Evolutionary conservation across 2,329 filamentous ascomycete genomes (phyloP).

Genomic region (Venturia carpophila): DNA sequence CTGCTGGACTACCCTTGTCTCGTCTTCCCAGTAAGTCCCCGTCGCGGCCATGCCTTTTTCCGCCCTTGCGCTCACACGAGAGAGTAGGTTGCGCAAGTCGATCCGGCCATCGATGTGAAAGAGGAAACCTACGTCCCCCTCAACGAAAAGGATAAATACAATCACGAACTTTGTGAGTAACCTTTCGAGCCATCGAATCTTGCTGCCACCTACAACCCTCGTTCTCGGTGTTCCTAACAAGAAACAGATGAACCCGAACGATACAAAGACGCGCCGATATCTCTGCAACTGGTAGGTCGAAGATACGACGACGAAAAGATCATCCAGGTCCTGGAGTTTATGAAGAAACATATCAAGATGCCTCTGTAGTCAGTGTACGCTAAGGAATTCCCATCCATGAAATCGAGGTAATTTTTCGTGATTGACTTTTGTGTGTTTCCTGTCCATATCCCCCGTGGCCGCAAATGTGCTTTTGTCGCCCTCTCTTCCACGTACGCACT

Average conservation of each 20-base stretch:
- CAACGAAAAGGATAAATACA: constrained; percentile 42
- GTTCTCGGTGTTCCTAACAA: too few relatives aligned
- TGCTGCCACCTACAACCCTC: too few relatives aligned
- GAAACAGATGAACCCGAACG: constrained; percentile 36
- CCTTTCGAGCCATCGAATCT: constrained; percentile 2
- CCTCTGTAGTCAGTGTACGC: constrained; percentile 8
- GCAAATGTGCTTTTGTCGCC: too few relatives aligned
- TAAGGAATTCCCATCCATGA: too few relatives aligned
- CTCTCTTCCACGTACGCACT: too few relatives aligned
- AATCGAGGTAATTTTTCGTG: too few relatives aligned
- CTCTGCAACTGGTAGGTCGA: constrained; percentile 47
- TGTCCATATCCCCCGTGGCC: too few relatives aligned
- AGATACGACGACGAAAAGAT: constrained; percentile 50
- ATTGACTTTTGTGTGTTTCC: too few relatives aligned
- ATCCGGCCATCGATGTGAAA: constrained; percentile 35
- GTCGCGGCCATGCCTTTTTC: neutral
- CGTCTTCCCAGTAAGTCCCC: constrained; percentile 49
- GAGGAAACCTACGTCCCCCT: constrained; percentile 32
- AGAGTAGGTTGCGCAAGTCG: constrained; percentile 30
- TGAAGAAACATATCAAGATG: constrained; percentile 23
- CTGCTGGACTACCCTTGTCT: constrained; percentile 57
- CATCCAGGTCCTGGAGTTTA: constrained; percentile 32
- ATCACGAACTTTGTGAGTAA: constrained; percentile 38
- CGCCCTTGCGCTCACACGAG: neutral
- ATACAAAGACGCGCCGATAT: constrained; percentile 44